Base-by-base conservation (phyloP, 768 basidiomycete genomes). In the Collybia sordida region DNA sequence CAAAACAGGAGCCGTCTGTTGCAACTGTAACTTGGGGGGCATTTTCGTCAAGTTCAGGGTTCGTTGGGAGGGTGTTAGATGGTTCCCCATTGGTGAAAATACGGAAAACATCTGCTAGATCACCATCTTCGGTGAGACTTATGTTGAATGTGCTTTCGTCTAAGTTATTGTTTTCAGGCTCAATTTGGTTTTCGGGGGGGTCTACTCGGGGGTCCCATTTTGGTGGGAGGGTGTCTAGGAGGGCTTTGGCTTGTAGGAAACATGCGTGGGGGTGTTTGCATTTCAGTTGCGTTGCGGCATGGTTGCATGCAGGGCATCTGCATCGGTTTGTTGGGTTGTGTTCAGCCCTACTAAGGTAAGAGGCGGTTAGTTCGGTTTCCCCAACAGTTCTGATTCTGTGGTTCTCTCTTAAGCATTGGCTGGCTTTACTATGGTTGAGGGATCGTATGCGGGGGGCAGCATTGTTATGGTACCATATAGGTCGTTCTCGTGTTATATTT, bases 391-490 rank as follows among this genome's bases (percentile, higher is more conserved):
- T 22, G 5, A 59, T 50, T 9, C 47, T 44, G 39, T 61, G 59
- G 3, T 55, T 52, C 1, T 35, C 21, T 17, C 14, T 57, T 7
- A 50, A 58, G 50, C 62, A 61, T 7, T 48, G 39, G 24, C 49
- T 53, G 17, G 44, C 35, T 27, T 42, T 9, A 23, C 23, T 31
- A 14, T 53, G 42, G 15, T 49, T 54, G 5, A 47, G 27, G 0
- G n/a, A 4, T 3, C 47, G 36, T 5, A 35, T 54, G 14, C 31
- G 23, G 2, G 23, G 7, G 4, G 53, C 51, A 19, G 28, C 53
- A 17, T 50, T 58, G 2, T 21, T 47, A 48, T 72, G 71, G 48
- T 63, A 57, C 69, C 67, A 72, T 1, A 70, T 61, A 15, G 71
- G 67, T 49, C 61, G 59, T 12, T 51, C 3, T 8, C 41, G 9